A percentile compares a stretch with the other conserved stretches of the same genome.
Conservation (phyloP, 1,284 basidiomycete species). For the Mycena sp. region DNA sequence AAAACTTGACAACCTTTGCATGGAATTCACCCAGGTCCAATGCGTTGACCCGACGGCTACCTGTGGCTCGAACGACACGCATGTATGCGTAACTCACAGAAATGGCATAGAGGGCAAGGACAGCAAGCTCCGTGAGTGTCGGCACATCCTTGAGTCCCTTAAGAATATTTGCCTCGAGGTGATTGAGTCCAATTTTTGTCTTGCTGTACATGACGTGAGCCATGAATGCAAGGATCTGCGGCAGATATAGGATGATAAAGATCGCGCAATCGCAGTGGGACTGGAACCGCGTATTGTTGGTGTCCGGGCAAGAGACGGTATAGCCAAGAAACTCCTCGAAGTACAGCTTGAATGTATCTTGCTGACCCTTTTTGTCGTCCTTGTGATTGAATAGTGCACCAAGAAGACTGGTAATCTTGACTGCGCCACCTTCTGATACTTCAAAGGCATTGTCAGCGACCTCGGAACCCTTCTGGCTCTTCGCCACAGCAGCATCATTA, state of each 20-base stretch:
- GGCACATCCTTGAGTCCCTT: background rate
- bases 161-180: background rate
- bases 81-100: conserved; percentile 1
- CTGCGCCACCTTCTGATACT: background rate
- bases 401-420: background rate
- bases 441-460: background rate
- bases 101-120: background rate
- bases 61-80: background rate
- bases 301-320: conserved; percentile 20
- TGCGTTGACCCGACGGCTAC: background rate
- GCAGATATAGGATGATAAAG: background rate
- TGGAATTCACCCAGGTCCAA: conserved; percentile 25
- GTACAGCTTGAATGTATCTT: conserved; percentile 2
- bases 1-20: conserved; percentile 16
- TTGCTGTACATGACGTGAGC: background rate
- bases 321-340: conserved; percentile 1
- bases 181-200: background rate
- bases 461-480: no score
- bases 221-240: background rate
- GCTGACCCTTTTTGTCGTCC: conserved; percentile 1
- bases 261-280: background rate
- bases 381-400: conserved; percentile 3
- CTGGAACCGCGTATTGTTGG: conserved; percentile 27
- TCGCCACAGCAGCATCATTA: no score
- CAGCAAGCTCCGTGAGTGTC: background rate